Conservation (phyloP, 1,139 yeast species). For the Nadsonia starkeyi-henricii region DNA sequence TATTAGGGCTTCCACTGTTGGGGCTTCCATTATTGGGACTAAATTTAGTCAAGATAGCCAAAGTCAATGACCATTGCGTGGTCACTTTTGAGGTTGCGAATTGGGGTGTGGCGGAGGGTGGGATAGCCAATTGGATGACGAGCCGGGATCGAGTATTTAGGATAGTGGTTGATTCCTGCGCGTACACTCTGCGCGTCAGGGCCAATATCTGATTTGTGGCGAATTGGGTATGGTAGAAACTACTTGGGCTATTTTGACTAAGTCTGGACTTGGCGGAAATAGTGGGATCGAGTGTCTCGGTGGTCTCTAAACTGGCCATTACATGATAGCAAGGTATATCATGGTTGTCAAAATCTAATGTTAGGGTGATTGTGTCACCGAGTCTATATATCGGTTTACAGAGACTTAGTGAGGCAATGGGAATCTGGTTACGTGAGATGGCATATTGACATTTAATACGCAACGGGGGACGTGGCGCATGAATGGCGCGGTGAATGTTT, state of each 20-base stretch:
- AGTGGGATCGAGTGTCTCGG: slow-evolving; percentile 17
- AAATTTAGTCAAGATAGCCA: slow-evolving; percentile 23
- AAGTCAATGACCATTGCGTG: slow-evolving; percentile 21
- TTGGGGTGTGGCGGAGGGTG: slow-evolving; percentile 25
- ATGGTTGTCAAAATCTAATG: slow-evolving; percentile 14
- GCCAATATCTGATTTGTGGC: slow-evolving; percentile 5
- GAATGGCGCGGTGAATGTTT: not conserved
- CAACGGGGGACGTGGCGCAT: slow-evolving; percentile 1
- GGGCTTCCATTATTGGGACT: slow-evolving; percentile 4
- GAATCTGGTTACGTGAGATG: slow-evolving; percentile 19
- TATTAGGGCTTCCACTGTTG: too few relatives aligned
- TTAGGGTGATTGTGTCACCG: slow-evolving; percentile 24
- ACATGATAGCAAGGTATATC: slow-evolving; percentile 21
- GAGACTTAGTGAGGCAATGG: slow-evolving; percentile 22
- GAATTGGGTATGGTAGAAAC: slow-evolving; percentile 1
- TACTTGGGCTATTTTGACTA: not conserved
- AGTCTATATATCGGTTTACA: slow-evolving; percentile 25
- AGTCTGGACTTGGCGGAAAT: slow-evolving; percentile 4
- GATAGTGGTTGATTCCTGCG: slow-evolving; percentile 9
- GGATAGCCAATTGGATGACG: slow-evolving; percentile 20
- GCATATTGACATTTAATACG: slow-evolving; percentile 18
- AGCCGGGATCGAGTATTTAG: slow-evolving; percentile 10
- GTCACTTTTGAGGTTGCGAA: slow-evolving; percentile 21
- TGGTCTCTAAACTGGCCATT: slow-evolving; percentile 25
- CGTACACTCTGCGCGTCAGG: slow-evolving; percentile 10